A percentile compares a stretch with the other conserved stretches of the same genome.
Evolutionary conservation across 2,329 filamentous ascomycete species (phyloP).

Genomic region (Trichoderma oligosporum): DNA sequence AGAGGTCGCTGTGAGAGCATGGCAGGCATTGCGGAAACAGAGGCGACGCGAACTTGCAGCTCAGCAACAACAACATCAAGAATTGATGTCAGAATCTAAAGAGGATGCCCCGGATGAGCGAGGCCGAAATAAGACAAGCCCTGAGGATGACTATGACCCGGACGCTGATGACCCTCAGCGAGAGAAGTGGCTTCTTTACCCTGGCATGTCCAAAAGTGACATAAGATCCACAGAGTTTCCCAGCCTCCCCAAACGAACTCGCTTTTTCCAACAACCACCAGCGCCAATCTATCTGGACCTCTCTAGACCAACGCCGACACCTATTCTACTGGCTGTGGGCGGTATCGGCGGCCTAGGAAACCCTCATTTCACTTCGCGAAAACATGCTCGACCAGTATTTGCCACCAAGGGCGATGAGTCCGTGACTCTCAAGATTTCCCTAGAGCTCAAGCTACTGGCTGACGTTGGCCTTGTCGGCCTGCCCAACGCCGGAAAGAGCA

Average conservation of each 20-base stretch:
- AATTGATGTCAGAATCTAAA: conserved; percentile 8
- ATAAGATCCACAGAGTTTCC: conserved; percentile 53
- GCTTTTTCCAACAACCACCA: conserved; percentile 62
- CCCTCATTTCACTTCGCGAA: conserved; percentile 80
- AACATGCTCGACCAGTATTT: conserved; percentile 74
- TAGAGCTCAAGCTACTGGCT: conserved; percentile 91
- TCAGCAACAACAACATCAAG: conserved; percentile 21
- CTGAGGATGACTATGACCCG: conserved; percentile 36
- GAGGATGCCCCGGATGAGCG: conserved; percentile 10
- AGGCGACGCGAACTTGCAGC: conserved; percentile 29
- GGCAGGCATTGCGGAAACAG: conserved; percentile 33
- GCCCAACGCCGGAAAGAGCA: conserved; percentile 95
- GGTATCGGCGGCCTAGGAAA: conserved; percentile 90
- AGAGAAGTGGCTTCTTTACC: conserved; percentile 83
- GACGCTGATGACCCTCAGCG: conserved; percentile 47
- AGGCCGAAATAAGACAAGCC: conserved; percentile 7
- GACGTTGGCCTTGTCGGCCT: conserved; percentile 93
- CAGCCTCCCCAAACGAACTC: conserved; percentile 48
- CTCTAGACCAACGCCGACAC: conserved; percentile 71
- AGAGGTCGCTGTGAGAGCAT: conserved; percentile 34
- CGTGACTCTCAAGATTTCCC: conserved; percentile 72
- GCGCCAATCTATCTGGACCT: conserved; percentile 71
- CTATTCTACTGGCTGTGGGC: conserved; percentile 81
- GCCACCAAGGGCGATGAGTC: conserved; percentile 82
- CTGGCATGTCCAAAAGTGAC: conserved; percentile 69